A percentile compares a stretch with the other conserved stretches of the same genome.
These are phyloP conservation scores for Gryganskiella cystojenkinii DNA, from an alignment of 192 early-diverging fungal genomes.

Conservation along the genomic window DNA sequence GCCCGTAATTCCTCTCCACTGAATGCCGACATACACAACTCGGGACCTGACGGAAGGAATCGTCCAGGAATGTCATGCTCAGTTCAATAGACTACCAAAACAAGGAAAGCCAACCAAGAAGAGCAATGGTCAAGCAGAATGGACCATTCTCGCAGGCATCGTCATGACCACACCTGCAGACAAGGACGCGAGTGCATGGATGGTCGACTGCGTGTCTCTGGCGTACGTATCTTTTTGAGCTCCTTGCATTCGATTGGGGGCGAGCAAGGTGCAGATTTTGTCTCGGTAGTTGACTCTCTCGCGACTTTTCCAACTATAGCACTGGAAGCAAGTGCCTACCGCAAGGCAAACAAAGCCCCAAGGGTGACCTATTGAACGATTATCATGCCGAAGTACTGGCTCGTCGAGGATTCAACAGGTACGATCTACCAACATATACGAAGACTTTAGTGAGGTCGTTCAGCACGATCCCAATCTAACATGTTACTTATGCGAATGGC, in stretches of 20 bases:
- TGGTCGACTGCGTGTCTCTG: constrained; percentile 55
- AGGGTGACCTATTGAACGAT: constrained; percentile 82
- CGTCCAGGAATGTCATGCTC: constrained; percentile 37
- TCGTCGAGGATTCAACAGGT: constrained; percentile 80
- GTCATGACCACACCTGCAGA: constrained; percentile 48
- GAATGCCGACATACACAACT: constrained; percentile 16
- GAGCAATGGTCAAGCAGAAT: constrained; percentile 68
- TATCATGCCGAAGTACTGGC: constrained; percentile 92
- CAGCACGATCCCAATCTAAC: too few species aligned
- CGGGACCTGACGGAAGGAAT: constrained; percentile 15
- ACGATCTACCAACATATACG: too few species aligned
- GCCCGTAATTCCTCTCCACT: neutral
- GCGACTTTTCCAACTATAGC: too few species aligned
- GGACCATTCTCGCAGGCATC: constrained; percentile 90
- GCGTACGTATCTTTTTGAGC: constrained; percentile 52
- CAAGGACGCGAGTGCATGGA: constrained; percentile 15
- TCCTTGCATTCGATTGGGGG: neutral
- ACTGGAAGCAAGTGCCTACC: constrained; percentile 90
- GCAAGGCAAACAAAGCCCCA: constrained; percentile 61
- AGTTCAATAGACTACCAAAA: constrained; percentile 73
- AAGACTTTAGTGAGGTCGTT: neutral
- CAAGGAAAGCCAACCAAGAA: constrained; percentile 75
- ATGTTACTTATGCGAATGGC: too few species aligned
- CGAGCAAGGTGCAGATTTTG: too few species aligned
- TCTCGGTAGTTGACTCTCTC: too few species aligned